A percentile compares a stretch with the other conserved stretches of the same genome.
These are phyloP conservation scores for Penicillium crustosum DNA, from an alignment of 2,329 filamentous ascomycete species.

Conservation along the genomic window DNA sequence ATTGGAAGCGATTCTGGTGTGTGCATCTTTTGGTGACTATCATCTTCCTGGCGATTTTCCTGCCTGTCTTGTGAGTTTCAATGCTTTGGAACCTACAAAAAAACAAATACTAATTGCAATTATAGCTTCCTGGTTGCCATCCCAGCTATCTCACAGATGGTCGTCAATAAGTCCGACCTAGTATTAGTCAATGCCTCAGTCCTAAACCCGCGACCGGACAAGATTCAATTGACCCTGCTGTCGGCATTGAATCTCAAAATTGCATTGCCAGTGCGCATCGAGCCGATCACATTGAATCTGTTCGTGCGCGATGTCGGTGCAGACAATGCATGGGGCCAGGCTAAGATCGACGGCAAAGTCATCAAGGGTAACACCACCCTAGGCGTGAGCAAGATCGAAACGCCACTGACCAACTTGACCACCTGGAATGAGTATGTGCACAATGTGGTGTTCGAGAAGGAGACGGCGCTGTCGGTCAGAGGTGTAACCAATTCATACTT, in stretches of 20 bases:
- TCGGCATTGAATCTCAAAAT: slow-evolving; percentile 40
- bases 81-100: neutral
- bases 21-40: slow-evolving; percentile 37
- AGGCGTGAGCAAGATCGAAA: slow-evolving; percentile 24
- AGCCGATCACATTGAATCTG: slow-evolving; percentile 35
- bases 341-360: slow-evolving; percentile 24
- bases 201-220: slow-evolving; percentile 35
- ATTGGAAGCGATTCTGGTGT: slow-evolving; percentile 43
- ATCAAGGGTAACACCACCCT: slow-evolving; percentile 40
- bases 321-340: slow-evolving; percentile 31
- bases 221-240: slow-evolving; percentile 35
- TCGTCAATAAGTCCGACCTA: slow-evolving; percentile 39
- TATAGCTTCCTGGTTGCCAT: slow-evolving; percentile 42
- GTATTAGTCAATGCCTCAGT: slow-evolving; percentile 38
- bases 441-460: slow-evolving; percentile 31
- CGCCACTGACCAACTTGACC: slow-evolving; percentile 27
- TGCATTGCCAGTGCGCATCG: slow-evolving; percentile 38
- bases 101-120: neutral
- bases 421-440: slow-evolving; percentile 37
- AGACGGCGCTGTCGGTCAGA: slow-evolving; percentile 28
- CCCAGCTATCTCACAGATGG: slow-evolving; percentile 43
- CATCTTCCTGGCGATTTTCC: slow-evolving; percentile 41
- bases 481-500: slow-evolving; percentile 33
- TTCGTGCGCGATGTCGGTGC: slow-evolving; percentile 33
- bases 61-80: slow-evolving; percentile 41